A percentile compares a stretch with the other conserved stretches of the same genome.
Evolutionary conservation across 2,329 filamentous ascomycete genomes (phyloP).

Genomic region (Aspergillus puulaauensis): DNA sequence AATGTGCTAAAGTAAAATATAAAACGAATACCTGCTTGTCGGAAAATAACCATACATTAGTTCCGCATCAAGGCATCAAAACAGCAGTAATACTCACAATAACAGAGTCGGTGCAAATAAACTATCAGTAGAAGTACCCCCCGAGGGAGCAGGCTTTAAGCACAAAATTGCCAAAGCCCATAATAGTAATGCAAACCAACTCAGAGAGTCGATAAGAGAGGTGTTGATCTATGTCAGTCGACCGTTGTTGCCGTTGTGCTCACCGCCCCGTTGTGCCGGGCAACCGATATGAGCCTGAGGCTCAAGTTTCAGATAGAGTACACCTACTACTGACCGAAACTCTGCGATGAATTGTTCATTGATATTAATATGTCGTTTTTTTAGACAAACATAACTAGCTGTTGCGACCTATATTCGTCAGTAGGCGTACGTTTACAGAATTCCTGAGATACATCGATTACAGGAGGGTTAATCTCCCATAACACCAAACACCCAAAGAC

Average conservation of each 20-base stretch:
- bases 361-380: background rate
- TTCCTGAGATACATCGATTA: background rate
- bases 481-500: background rate
- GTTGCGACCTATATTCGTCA: background rate
- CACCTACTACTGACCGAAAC: no score
- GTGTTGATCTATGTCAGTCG: constrained; percentile 5
- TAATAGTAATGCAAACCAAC: background rate
- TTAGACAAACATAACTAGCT: background rate
- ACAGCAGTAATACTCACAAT: background rate
- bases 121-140: background rate
- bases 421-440: background rate
- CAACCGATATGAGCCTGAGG: constrained; percentile 14
- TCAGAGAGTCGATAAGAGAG: background rate
- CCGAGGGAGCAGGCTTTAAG: background rate
- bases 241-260: constrained; percentile 7
- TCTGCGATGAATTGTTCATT: no score
- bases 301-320: background rate
- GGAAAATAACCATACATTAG: constrained; percentile 1
- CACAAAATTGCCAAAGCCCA: background rate
- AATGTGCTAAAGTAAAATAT: background rate
- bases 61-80: background rate
- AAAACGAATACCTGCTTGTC: background rate
- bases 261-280: constrained; percentile 18
- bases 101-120: background rate
- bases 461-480: background rate